Evolutionary conservation across 352 stramenopile species (phyloP).

Genomic region (Globisporangium nagaii): DNA sequence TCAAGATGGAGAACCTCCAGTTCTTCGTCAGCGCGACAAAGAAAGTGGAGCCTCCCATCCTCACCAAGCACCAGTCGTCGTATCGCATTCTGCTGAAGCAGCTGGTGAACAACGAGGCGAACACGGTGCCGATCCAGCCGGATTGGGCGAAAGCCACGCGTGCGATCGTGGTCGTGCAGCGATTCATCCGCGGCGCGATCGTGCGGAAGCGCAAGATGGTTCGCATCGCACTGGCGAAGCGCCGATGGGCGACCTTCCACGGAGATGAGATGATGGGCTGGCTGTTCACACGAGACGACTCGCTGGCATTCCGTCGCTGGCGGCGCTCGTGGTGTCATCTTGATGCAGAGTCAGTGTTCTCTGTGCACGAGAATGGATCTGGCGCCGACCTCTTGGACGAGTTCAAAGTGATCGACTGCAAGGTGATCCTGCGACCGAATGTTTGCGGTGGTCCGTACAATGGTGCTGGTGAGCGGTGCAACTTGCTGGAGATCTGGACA

Average conservation of each 20-base stretch:
- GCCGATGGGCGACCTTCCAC: conserved; percentile 54
- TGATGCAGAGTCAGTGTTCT: conserved; percentile 62
- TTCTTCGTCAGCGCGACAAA: conserved; percentile 66
- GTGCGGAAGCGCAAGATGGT: conserved; percentile 65
- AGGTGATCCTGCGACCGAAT: conserved; percentile 60
- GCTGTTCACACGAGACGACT: conserved; percentile 80
- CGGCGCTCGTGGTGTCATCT: conserved; percentile 78
- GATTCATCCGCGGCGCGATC: conserved; percentile 72
- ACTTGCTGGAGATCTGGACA: conserved; percentile 60
- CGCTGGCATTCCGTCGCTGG: conserved; percentile 80
- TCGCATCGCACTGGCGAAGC: conserved; percentile 42
- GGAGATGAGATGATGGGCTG: conserved; percentile 71
- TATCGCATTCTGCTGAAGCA: conserved; percentile 74
- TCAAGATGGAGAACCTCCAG: conserved; percentile 60
- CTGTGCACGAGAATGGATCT: conserved; percentile 66
- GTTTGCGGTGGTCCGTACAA: conserved; percentile 36
- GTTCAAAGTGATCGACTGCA: conserved; percentile 60
- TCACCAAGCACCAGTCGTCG: conserved; percentile 43
- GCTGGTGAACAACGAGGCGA: conserved; percentile 59
- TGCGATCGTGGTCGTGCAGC: conserved; percentile 75
- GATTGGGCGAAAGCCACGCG: conserved; percentile 69
- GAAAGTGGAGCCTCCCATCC: conserved; percentile 16
- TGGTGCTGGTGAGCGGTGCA: conserved; percentile 15
- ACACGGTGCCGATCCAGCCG: conserved; percentile 27
- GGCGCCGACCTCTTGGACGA: conserved; percentile 56